These are phyloP conservation scores for Ramaria sp. DNA, from an alignment of 768 basidiomycete genomes.

Conservation along the genomic window DNA sequence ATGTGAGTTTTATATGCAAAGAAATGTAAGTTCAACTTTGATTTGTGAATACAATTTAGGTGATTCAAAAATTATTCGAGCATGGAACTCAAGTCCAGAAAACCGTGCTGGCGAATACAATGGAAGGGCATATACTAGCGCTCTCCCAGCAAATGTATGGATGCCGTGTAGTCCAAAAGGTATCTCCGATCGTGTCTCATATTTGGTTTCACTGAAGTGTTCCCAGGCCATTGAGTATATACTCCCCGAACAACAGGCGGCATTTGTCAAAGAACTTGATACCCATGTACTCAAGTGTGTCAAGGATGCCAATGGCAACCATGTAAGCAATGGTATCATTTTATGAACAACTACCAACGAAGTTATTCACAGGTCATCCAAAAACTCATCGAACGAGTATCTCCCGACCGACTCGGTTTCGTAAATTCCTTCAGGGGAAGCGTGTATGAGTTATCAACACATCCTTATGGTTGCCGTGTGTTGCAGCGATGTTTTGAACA, in stretches of 20 bases:
- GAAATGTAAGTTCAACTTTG: not conserved
- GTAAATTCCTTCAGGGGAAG: constrained; percentile 66
- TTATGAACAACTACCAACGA: constrained; percentile 5
- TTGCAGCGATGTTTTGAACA: constrained; percentile 88
- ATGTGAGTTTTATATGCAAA: constrained; percentile 38
- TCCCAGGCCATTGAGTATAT: constrained; percentile 74
- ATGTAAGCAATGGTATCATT: constrained; percentile 42
- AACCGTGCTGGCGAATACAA: constrained; percentile 49
- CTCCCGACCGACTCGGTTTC: constrained; percentile 66
- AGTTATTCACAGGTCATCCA: constrained; percentile 55
- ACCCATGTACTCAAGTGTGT: constrained; percentile 75
- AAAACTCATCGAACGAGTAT: constrained; percentile 75
- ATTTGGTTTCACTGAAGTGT: constrained; percentile 9
- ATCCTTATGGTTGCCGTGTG: constrained; percentile 91
- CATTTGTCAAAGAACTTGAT: constrained; percentile 70
- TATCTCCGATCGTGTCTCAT: constrained; percentile 18
- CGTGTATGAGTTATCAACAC: constrained; percentile 71
- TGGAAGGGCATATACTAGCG: constrained; percentile 68
- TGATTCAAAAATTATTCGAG: constrained; percentile 90
- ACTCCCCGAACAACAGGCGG: constrained; percentile 63
- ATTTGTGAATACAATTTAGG: constrained; percentile 35
- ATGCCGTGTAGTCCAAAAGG: constrained; percentile 93
- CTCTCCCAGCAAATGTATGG: constrained; percentile 91
- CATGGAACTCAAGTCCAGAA: constrained; percentile 71
- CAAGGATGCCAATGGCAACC: constrained; percentile 88